Evolutionary conservation across 2,329 filamentous ascomycete genomes (phyloP).

Genomic region (Fusarium tricinctum): DNA sequence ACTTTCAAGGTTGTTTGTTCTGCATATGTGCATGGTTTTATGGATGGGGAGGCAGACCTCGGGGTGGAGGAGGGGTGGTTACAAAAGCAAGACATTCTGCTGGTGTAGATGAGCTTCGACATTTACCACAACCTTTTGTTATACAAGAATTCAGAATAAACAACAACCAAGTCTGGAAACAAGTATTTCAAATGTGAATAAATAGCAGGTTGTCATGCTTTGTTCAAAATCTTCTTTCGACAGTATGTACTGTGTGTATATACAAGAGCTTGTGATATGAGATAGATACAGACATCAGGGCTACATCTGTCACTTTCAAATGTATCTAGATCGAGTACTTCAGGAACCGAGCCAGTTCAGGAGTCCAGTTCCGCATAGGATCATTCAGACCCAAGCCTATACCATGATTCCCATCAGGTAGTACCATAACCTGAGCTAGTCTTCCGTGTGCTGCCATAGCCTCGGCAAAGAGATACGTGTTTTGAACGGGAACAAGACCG

Average conservation of each 20-base stretch:
- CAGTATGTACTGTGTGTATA: too few relatives aligned
- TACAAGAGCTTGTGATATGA: too few relatives aligned
- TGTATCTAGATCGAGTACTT: slow-evolving; percentile 32
- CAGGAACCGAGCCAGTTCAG: slow-evolving; percentile 31
- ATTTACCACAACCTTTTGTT: neutral
- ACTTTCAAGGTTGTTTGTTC: slow-evolving; percentile 19
- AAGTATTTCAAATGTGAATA: too few relatives aligned
- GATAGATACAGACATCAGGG: too few relatives aligned
- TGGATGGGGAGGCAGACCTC: slow-evolving; percentile 22
- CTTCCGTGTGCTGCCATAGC: slow-evolving; percentile 30
- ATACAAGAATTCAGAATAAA: too few relatives aligned
- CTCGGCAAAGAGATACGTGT: slow-evolving; percentile 29
- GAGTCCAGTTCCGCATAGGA: slow-evolving; percentile 34
- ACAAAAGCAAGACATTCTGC: slow-evolving; percentile 10
- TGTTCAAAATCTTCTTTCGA: too few relatives aligned
- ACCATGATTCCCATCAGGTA: slow-evolving; percentile 32
- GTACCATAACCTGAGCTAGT: slow-evolving; percentile 19
- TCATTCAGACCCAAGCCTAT: slow-evolving; percentile 32
- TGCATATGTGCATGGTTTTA: slow-evolving; percentile 34
- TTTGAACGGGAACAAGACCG: slow-evolving; percentile 30
- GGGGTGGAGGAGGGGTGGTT: slow-evolving; percentile 8
- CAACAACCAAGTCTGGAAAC: too few relatives aligned
- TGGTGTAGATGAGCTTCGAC: neutral
- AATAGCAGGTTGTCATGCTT: too few relatives aligned
- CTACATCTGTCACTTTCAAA: neutral